Conservation (phyloP, 2,329 filamentous ascomycete genomes). For the Penicillium brasilianum region DNA sequence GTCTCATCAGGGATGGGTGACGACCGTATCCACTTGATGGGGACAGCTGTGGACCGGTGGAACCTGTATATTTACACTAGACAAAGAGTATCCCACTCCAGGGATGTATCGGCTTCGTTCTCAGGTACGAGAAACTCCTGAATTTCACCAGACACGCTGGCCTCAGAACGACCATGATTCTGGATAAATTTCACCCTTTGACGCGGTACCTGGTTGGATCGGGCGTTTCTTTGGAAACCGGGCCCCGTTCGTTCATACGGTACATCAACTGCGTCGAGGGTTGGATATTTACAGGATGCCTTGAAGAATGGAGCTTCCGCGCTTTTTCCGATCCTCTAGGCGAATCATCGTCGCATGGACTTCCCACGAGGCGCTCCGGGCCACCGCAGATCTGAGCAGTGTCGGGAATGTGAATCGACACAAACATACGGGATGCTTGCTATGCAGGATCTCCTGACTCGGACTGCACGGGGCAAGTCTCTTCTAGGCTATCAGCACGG, state of each 20-base stretch:
- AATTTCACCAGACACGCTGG: slow-evolving; percentile 24
- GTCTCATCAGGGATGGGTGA: background rate
- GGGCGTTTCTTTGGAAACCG: slow-evolving; percentile 22
- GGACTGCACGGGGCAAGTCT: background rate
- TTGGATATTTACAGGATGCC: background rate
- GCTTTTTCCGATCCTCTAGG: background rate
- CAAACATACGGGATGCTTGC: background rate
- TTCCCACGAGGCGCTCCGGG: slow-evolving; percentile 8
- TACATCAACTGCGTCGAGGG: background rate
- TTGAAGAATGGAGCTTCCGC: slow-evolving; percentile 7
- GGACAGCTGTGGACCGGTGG: slow-evolving; percentile 14
- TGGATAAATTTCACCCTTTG: slow-evolving; percentile 20
- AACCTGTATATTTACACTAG: slow-evolving; percentile 11
- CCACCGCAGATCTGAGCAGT: slow-evolving; percentile 2
- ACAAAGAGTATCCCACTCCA: background rate
- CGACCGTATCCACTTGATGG: slow-evolving; percentile 24
- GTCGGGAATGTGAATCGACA: slow-evolving; percentile 1
- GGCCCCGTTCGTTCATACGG: background rate
- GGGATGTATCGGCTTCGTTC: slow-evolving; percentile 20
- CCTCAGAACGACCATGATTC: slow-evolving; percentile 18
- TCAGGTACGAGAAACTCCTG: slow-evolving; percentile 15
- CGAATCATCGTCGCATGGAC: slow-evolving; percentile 3
- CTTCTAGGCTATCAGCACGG: background rate
- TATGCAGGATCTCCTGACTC: background rate
- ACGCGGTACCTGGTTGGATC: slow-evolving; percentile 7